Conservation (phyloP, 495 filamentous ascomycete species). For the Penicillium coprophilum region DNA sequence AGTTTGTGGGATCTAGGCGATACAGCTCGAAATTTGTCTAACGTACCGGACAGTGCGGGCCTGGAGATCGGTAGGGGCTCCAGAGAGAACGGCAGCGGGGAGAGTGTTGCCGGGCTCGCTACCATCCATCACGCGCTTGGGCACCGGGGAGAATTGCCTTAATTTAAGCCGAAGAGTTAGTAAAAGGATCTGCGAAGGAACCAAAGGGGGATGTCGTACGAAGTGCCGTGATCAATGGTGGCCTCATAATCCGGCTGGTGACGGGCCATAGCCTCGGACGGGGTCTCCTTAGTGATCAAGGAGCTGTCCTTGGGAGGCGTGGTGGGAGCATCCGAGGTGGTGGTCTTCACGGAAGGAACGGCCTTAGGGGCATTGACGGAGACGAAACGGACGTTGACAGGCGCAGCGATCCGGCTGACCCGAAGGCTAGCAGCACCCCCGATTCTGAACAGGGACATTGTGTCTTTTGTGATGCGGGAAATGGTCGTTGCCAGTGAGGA, state of each 20-base stretch:
- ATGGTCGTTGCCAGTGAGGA: slow-evolving; percentile 21
- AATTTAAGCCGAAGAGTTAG: slow-evolving; percentile 24
- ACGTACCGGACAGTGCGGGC: slow-evolving; percentile 86
- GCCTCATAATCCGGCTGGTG: slow-evolving; percentile 80
- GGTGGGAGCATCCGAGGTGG: slow-evolving; percentile 43
- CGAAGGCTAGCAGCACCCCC: slow-evolving; percentile 41
- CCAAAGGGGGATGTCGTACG: slow-evolving; percentile 53
- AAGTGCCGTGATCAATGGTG: slow-evolving; percentile 75
- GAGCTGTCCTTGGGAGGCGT: slow-evolving; percentile 38
- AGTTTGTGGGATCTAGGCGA: slow-evolving; percentile 9
- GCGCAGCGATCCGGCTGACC: slow-evolving; percentile 31
- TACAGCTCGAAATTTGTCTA: not conserved
- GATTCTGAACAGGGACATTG: slow-evolving; percentile 49
- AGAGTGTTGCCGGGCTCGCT: slow-evolving; percentile 75
- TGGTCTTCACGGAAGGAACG: slow-evolving; percentile 38
- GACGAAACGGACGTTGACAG: slow-evolving; percentile 40
- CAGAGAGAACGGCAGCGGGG: slow-evolving; percentile 83
- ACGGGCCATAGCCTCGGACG: slow-evolving; percentile 50
- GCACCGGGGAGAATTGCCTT: slow-evolving; percentile 86
- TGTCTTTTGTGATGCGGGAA: slow-evolving; percentile 27
- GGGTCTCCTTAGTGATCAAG: slow-evolving; percentile 54
- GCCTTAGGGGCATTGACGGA: slow-evolving; percentile 27
- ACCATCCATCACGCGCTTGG: slow-evolving; percentile 83
- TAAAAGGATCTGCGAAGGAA: slow-evolving; percentile 7
- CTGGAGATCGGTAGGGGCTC: slow-evolving; percentile 90